These are phyloP conservation scores for Fusarium compactum DNA, from an alignment of 2,329 filamentous ascomycete species.

Conservation along the genomic window DNA sequence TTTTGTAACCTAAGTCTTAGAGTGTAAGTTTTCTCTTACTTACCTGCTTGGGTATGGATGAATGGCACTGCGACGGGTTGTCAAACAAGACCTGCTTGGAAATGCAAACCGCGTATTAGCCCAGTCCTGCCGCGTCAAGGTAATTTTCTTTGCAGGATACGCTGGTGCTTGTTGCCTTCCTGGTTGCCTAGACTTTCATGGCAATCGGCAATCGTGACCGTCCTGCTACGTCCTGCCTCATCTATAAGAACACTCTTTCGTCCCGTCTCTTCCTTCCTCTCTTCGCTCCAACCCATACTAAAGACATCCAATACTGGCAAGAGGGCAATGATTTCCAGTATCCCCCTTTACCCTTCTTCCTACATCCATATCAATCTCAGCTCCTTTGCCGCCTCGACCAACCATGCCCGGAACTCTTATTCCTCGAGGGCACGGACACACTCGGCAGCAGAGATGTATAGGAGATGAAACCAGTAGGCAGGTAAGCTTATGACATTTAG, in stretches of 20 bases:
- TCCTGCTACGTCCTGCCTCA: not conserved
- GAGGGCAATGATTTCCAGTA: accelerated
- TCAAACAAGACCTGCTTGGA: not conserved
- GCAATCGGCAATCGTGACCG: not conserved
- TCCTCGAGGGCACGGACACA: not conserved
- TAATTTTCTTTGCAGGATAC: not conserved
- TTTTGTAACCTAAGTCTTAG: not conserved
- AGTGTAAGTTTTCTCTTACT: accelerated
- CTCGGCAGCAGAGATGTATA: not conserved
- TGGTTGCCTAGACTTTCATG: too few species aligned
- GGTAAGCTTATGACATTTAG: too few species aligned
- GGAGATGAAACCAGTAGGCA: too few species aligned
- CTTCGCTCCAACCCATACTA: not conserved
- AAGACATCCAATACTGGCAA: not conserved
- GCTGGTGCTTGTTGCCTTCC: not conserved
- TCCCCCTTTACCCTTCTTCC: not conserved
- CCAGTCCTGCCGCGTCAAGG: not conserved
- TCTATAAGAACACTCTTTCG: not conserved
- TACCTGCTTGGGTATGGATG: not conserved
- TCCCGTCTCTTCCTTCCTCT: not conserved
- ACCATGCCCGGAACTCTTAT: not conserved
- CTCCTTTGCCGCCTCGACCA: not conserved
- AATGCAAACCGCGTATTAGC: not conserved
- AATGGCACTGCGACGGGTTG: not conserved
- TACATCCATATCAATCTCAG: not conserved